Conservation (phyloP, 129 eudicot species). For the Ambrosia artemisiifolia region DNA sequence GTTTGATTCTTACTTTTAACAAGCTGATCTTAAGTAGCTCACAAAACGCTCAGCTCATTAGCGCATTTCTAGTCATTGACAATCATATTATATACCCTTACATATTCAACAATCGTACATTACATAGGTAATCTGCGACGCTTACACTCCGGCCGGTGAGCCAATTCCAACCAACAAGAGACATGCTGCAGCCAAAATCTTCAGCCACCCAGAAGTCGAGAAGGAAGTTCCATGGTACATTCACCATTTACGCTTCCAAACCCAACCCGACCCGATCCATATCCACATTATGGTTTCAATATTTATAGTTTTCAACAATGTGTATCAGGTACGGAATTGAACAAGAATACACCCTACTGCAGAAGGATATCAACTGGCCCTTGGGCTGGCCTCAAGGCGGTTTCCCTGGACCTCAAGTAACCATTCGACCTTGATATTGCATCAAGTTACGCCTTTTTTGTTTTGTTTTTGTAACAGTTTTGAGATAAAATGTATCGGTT, state of each 20-base stretch:
- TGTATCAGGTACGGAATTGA: constrained; percentile 73
- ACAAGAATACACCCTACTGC: constrained; percentile 85
- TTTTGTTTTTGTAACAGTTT: not conserved
- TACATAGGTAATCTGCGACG: constrained; percentile 80
- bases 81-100: not conserved
- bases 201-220: constrained; percentile 67
- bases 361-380: constrained; percentile 67
- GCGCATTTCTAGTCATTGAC: not conserved
- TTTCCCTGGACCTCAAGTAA: constrained; percentile 83
- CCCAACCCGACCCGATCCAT: not conserved
- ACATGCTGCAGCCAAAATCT: constrained; percentile 68
- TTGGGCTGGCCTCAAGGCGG: constrained; percentile 88
- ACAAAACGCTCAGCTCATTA: not conserved
- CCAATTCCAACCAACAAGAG: constrained; percentile 96
- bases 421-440: not conserved
- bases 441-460: not conserved
- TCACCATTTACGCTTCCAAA: not conserved
- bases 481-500: not conserved
- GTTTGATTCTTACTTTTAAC: not conserved
- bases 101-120: not conserved
- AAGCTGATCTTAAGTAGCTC: not conserved
- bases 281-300: not conserved
- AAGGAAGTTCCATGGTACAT: constrained; percentile 88
- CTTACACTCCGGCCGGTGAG: constrained; percentile 93
- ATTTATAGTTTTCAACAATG: not conserved